phyloP scores from a whole-genome alignment of 148 eudicot genomes.

The Pouteria glomerata region DNA sequence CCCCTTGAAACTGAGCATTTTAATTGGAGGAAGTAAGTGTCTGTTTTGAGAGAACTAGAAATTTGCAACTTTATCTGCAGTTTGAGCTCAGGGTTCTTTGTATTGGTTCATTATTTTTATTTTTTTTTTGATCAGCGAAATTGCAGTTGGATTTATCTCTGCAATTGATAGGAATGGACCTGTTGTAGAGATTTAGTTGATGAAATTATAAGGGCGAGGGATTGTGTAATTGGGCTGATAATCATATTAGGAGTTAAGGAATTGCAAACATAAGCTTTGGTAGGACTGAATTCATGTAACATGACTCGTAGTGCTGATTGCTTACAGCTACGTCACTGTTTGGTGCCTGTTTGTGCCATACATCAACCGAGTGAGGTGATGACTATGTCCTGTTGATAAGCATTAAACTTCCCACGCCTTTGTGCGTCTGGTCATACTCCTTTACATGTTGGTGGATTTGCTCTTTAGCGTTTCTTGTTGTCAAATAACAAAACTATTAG shows the following conservation, averaged over 20 bases:
- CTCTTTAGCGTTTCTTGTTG: neutral
- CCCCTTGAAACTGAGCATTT: neutral
- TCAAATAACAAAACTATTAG: neutral
- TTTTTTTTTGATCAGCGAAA: neutral
- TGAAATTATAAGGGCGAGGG: neutral
- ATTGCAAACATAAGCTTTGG: neutral
- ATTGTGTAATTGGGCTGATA: neutral
- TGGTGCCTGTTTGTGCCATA: too few species aligned
- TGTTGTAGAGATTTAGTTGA: neutral
- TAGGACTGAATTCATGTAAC: neutral
- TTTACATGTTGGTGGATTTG: neutral
- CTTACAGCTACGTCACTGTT: neutral
- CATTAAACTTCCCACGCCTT: neutral
- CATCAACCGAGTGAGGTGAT: neutral
- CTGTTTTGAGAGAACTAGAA: neutral
- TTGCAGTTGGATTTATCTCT: neutral
- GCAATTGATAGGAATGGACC: neutral
- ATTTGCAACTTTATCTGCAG: neutral
- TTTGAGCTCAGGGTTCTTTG: constrained; percentile 4
- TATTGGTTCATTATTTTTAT: neutral
- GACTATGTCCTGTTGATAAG: neutral
- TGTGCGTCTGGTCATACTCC: neutral
- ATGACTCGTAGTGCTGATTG: neutral
- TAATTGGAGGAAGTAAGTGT: neutral
- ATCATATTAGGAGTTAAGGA: neutral